Evolutionary conservation across 495 filamentous ascomycete genomes (phyloP).

Genomic region (Hypomontagnella submonticulosa): DNA sequence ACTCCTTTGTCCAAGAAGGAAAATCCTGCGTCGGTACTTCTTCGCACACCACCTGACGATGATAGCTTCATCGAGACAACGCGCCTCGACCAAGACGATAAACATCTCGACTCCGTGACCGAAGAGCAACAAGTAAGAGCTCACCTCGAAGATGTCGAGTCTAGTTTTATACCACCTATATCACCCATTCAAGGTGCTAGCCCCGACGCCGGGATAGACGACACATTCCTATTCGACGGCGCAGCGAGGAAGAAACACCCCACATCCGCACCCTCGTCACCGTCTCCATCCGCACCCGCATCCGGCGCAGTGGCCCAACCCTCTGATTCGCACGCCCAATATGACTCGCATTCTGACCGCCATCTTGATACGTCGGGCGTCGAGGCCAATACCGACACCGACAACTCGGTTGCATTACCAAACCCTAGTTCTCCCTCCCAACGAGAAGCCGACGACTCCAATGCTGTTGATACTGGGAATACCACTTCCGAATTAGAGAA

Average conservation of each 20-base stretch:
- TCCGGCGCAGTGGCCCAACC: neutral
- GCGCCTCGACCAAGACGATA: slow-evolving; percentile 50
- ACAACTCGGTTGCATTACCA: slow-evolving; percentile 35
- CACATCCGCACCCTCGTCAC: slow-evolving; percentile 13
- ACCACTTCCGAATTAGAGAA: slow-evolving; percentile 69
- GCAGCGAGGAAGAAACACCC: slow-evolving; percentile 46
- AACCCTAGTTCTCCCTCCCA: slow-evolving; percentile 33
- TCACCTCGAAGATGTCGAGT: slow-evolving; percentile 87
- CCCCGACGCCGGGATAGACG: slow-evolving; percentile 62
- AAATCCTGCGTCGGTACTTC: slow-evolving; percentile 7
- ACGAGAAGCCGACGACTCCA: slow-evolving; percentile 36
- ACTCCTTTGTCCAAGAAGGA: slow-evolving; percentile 35
- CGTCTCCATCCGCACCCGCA: slow-evolving; percentile 1
- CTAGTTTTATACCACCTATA: slow-evolving; percentile 75
- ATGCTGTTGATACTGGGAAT: slow-evolving; percentile 53
- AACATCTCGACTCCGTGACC: slow-evolving; percentile 55
- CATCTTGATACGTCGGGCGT: slow-evolving; percentile 13
- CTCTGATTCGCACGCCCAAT: slow-evolving; percentile 7
- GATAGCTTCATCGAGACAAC: slow-evolving; percentile 59
- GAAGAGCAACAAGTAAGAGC: slow-evolving; percentile 57
- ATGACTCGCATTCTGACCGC: slow-evolving; percentile 9
- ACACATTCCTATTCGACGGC: slow-evolving; percentile 72
- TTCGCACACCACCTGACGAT: slow-evolving; percentile 42
- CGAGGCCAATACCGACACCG: slow-evolving; percentile 27
- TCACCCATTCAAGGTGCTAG: slow-evolving; percentile 58